Conservation (phyloP, 345 rosid genomes). For the Syzygium aromaticum region DNA sequence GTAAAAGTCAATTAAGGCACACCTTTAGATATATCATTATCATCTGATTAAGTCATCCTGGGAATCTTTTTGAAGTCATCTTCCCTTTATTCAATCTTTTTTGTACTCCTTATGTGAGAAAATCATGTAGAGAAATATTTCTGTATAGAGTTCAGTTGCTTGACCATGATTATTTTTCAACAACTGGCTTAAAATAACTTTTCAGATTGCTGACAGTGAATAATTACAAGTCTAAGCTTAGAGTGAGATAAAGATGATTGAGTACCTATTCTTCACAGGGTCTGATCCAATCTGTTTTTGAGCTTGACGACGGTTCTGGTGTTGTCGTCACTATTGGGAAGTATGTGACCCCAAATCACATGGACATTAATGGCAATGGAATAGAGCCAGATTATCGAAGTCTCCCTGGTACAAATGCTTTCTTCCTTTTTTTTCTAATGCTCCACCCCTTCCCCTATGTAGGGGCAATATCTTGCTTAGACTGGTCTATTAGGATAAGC, state of each 20-base stretch:
- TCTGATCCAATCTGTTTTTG: constrained; percentile 83
- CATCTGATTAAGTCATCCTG: background rate
- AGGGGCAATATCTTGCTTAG: background rate
- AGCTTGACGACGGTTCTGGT: constrained; percentile 90
- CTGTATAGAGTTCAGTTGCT: background rate
- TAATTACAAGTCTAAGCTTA: background rate
- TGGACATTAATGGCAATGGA: constrained; percentile 93
- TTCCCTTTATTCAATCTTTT: background rate
- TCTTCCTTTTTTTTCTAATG: background rate
- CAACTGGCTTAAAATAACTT: background rate
- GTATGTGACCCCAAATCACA: constrained; percentile 80
- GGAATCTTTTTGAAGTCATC: background rate
- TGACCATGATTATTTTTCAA: background rate
- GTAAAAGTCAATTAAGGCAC: background rate
- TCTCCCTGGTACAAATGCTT: constrained; percentile 48
- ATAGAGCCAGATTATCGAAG: constrained; percentile 68
- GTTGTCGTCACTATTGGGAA: constrained; percentile 80
- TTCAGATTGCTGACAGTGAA: background rate
- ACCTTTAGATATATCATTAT: background rate
- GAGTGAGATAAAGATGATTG: background rate
- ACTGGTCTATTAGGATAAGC: background rate
- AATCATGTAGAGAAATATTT: background rate
- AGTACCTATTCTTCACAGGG: constrained; percentile 36
- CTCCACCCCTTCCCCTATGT: background rate
- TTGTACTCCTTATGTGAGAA: background rate